phyloP scores from a whole-genome alignment of 441 rosid species.

The Euphorbia schlechtendalii region DNA sequence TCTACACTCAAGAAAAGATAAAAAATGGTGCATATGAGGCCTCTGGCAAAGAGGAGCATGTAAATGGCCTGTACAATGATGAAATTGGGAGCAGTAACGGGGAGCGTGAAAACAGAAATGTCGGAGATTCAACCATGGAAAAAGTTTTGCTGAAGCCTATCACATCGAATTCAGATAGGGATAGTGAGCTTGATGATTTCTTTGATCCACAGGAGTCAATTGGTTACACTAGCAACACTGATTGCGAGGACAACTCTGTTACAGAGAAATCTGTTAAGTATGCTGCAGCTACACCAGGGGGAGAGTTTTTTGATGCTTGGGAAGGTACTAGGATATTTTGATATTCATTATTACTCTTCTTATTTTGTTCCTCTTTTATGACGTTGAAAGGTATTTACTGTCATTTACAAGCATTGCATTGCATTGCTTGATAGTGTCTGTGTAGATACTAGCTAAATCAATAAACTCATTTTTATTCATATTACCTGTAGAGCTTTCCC shows the following conservation, averaged over 20 bases:
- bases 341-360: not conserved
- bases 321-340: slow-evolving; percentile 51
- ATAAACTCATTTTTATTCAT: slow-evolving; percentile 19
- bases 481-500: slow-evolving; percentile 46
- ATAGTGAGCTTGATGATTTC: slow-evolving; percentile 57
- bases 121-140: slow-evolving; percentile 24
- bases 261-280: slow-evolving; percentile 45
- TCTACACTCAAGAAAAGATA: slow-evolving; percentile 11
- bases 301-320: slow-evolving; percentile 86
- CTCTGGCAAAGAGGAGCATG: slow-evolving; percentile 23
- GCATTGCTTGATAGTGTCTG: not conserved
- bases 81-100: slow-evolving; percentile 17
- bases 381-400: not conserved
- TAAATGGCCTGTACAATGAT: slow-evolving; percentile 25
- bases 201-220: slow-evolving; percentile 70
- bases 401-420: not conserved
- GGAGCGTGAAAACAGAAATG: slow-evolving; percentile 22
- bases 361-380: not conserved
- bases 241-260: slow-evolving; percentile 42
- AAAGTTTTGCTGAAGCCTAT: slow-evolving; percentile 27
- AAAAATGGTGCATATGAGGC: slow-evolving; percentile 23
- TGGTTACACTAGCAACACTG: slow-evolving; percentile 66
- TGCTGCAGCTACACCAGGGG: slow-evolving; percentile 34
- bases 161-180: slow-evolving; percentile 33
- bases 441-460: slow-evolving; percentile 1